Evolutionary conservation across 2,329 filamentous ascomycete species (phyloP), one percentile per base, ranked within the genome.

Genomic region (Macrophomina tecta): DNA sequence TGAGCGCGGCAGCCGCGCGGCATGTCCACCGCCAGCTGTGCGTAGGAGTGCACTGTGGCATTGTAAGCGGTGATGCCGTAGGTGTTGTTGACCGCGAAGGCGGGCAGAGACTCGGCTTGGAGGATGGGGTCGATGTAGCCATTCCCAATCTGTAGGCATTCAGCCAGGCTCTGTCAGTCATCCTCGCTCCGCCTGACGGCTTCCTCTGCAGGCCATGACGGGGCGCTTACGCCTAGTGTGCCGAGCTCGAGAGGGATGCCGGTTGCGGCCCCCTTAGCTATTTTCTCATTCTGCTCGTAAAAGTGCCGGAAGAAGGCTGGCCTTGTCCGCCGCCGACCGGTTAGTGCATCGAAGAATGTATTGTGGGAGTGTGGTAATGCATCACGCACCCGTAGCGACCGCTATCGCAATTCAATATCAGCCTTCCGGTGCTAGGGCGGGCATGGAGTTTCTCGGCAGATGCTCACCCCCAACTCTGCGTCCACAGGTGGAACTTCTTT

Each of bases 281-380:
- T 87, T 65, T 81, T 78, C 60, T 82, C 73, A 68, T 88, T 89
- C 70, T 89, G 83, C 28, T 86, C 78, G 64, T 86, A 81, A 74
- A 89, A 88, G 73, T 87, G 83, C 65, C 82, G 81, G 76, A 82
- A 86, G 76, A 88, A 88, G 23, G 82, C 78, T 7, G 84, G 84
- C 2, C 23, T 23, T 23, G 23, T 23, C 3, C 23, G 23, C 23
- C 23, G 23, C 23, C 23, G 23, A 1, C 3, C 23, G 23, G 23
- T 23, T 23, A 23, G 23, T 23, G 23, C 23, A 23, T 23, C 23
- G 23, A 2, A 23, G 2, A 23, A 3, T 23, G 23, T 2, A 23
- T 23, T 23, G 23, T 23, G 23, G 23, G 23, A 23, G 23, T 23
- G 23, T 23, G 23, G 23, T 23, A 23, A 23, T 23, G 23, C 23